Base-by-base conservation (phyloP, 768 basidiomycete species). In the Sporobolomyces phaffii region DNA sequence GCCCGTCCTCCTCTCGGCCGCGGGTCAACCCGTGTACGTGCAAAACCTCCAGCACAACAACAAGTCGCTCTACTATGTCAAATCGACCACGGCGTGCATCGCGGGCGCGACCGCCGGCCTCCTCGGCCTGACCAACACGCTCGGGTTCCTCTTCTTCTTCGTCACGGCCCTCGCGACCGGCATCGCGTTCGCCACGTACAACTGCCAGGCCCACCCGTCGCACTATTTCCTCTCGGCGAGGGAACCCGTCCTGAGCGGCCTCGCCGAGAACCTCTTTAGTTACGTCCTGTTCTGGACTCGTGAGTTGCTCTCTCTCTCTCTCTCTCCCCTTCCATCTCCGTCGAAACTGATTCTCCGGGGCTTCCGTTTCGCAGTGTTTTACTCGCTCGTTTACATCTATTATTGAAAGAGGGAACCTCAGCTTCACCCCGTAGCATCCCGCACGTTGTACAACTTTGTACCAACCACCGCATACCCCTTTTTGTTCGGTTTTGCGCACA, bases 91-190 rank as follows among this genome's bases (percentile, higher is more conserved):
- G 47, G 56, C 71, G 7, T 62, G 58, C 53, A 7, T 65, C 33
- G 52, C 67, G 3, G 71, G 71, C 40, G 44, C 67, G 0, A 41
- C 52, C 26, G 64, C 71, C 24, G 71, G 71, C 2, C 14, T 72
- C 36, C 58, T 72, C 17, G 71, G 71, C 28, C 52, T 72, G 15
- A 72, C 71, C n/a, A 61, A 57, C 64, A 47, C 54, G 26, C 0
- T 22, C 22, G 71, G 71, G 6, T 72, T 72, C 58, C 41, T 33
- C 24, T 62, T 68, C 57, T 72, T 54, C 64, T 49, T 72, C 61
- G 4, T 60, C 17, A 29, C 61, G 6, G 47, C 57, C 17, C 7
- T 72, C 28, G 17, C 44, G 7, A 40, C 60, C 51, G 71, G 71
- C 28, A 26, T 15, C 15, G 17, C 24, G 13, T 72, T 54, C 29